These are phyloP conservation scores for Dactylorhiza incarnata DNA, from an alignment of 106 monocot species.

Conservation along the genomic window DNA sequence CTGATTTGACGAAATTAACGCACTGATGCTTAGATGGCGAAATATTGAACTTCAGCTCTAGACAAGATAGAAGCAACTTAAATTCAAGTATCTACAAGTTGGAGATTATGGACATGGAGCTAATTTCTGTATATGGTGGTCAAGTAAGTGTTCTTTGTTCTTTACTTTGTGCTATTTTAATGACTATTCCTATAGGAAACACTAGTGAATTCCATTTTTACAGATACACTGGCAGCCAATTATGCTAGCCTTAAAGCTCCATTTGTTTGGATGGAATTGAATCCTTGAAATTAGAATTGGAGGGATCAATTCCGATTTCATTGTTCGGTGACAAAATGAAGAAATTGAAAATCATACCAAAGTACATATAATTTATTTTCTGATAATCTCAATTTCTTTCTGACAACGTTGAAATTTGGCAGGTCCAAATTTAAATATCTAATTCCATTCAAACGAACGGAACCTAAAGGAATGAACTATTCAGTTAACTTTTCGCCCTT, in stretches of 20 bases:
- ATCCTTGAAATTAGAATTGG: no score
- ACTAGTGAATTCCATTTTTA: background rate
- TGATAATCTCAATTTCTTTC: no score
- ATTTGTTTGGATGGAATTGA: no score
- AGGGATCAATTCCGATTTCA: no score
- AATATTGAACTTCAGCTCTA: slow-evolving; percentile 22
- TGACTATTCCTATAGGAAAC: background rate
- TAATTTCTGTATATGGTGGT: slow-evolving; percentile 66
- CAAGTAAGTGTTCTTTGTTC: slow-evolving; percentile 32
- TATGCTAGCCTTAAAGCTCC: background rate
- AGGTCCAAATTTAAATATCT: no score
- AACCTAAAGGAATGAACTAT: background rate
- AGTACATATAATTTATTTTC: no score
- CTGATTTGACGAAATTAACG: background rate
- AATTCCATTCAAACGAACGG: no score
- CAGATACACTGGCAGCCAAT: background rate
- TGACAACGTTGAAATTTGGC: no score
- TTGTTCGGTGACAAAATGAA: no score
- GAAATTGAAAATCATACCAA: no score
- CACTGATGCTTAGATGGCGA: slow-evolving; percentile 43
- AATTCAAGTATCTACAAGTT: slow-evolving; percentile 62
- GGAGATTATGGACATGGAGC: slow-evolving; percentile 61
- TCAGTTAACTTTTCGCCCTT: background rate
- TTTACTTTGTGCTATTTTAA: background rate
- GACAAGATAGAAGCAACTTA: slow-evolving; percentile 12